A percentile compares a stretch with the other conserved stretches of the same genome.
Conservation (phyloP, 1,139 yeast genomes). For the Kodamaea sp. region DNA sequence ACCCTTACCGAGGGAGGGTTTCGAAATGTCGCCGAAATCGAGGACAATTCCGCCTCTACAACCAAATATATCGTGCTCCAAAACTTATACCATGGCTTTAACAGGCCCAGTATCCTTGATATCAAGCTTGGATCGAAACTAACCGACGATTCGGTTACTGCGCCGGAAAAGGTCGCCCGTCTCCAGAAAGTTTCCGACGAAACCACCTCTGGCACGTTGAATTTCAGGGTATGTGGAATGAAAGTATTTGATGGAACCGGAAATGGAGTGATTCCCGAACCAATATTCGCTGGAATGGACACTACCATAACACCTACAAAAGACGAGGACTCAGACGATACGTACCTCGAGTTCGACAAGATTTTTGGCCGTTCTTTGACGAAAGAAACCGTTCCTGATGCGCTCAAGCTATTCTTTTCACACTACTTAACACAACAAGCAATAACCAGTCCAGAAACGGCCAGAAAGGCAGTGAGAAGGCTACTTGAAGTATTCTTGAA, state of each 20-base stretch:
- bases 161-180: conserved; percentile 60
- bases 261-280: conserved; percentile 1
- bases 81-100: conserved; percentile 64
- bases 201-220: conserved; percentile 80
- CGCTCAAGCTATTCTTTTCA: conserved; percentile 54
- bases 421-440: conserved; percentile 16
- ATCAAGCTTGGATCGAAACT: conserved; percentile 75
- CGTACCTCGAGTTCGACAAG: conserved; percentile 59
- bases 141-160: conserved; percentile 60
- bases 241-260: conserved; percentile 42
- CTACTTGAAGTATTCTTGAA: conserved; percentile 47
- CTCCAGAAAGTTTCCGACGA: conserved; percentile 59
- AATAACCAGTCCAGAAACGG: conserved; percentile 15
- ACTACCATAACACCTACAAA: conserved; percentile 14
- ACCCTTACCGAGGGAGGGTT: conserved; percentile 23
- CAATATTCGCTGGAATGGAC: conserved; percentile 14
- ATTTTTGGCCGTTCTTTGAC: conserved; percentile 66
- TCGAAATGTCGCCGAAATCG: too few relatives aligned
- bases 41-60: neutral
- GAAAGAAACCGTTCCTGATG: conserved; percentile 43
- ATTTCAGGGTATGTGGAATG: conserved; percentile 89
- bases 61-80: conserved; percentile 64
- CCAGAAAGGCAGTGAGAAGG: conserved; percentile 15
- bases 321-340: conserved; percentile 25
- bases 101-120: conserved; percentile 73